phyloP scores from a whole-genome alignment of 306 rosid species.

The Geum urbanum region DNA sequence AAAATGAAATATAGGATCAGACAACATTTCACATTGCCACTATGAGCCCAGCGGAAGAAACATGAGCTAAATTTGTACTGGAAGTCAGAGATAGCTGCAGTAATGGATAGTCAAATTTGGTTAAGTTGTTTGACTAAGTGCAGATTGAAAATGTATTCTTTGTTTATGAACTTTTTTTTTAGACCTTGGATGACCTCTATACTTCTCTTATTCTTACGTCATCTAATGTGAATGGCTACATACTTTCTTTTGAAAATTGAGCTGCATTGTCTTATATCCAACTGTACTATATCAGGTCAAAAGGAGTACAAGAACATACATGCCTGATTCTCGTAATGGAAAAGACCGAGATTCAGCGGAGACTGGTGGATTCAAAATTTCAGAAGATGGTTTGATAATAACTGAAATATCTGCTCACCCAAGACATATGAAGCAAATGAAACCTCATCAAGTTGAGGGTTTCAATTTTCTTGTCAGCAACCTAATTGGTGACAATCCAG shows the following conservation, averaged over 20 bases:
- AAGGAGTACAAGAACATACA: conserved; percentile 66
- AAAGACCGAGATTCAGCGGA: conserved; percentile 42
- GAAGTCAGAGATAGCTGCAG: background rate
- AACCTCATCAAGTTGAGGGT: conserved; percentile 87
- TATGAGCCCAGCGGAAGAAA: background rate
- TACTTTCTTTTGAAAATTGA: conserved; percentile 1
- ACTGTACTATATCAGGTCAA: conserved; percentile 49
- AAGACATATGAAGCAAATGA: conserved; percentile 80
- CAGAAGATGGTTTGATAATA: conserved; percentile 42
- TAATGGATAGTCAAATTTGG: background rate
- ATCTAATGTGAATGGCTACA: background rate
- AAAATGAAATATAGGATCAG: background rate
- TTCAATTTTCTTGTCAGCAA: conserved; percentile 85
- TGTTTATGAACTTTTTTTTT: background rate
- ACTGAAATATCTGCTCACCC: conserved; percentile 75
- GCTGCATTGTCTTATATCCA: conserved; percentile 5
- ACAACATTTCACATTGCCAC: background rate
- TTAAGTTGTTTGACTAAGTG: background rate
- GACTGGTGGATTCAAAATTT: conserved; percentile 41
- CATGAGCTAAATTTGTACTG: background rate
- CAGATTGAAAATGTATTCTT: background rate
- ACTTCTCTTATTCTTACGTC: background rate
- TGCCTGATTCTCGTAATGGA: conserved; percentile 49
- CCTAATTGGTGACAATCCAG: conserved; percentile 72
- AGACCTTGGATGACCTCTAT: background rate